These are phyloP conservation scores for Monascus ruber DNA, from an alignment of 2,329 filamentous ascomycete genomes.

Conservation along the genomic window DNA sequence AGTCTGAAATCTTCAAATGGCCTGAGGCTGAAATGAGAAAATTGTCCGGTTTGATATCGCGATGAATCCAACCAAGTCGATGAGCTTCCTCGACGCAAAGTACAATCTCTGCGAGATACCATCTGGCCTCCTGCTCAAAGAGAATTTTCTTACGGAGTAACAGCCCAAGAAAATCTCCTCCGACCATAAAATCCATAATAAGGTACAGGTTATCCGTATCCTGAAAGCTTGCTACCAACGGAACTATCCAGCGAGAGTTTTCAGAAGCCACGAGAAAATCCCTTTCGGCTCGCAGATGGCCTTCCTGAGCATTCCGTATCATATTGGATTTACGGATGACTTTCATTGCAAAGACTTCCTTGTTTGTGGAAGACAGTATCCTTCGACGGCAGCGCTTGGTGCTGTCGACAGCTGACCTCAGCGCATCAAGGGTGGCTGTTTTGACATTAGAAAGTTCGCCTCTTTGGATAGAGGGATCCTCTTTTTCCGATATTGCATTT, in stretches of 20 bases:
- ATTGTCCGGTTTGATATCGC: conserved; percentile 95
- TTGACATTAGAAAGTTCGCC: conserved; percentile 7
- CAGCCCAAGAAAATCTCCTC: conserved; percentile 82
- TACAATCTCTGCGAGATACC: conserved; percentile 93
- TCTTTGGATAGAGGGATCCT: conserved; percentile 5
- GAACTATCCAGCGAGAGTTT: conserved; percentile 82
- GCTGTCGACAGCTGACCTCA: conserved; percentile 13
- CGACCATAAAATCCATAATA: conserved; percentile 97
- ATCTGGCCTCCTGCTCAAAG: conserved; percentile 65
- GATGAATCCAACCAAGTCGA: conserved; percentile 78
- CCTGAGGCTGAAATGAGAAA: conserved; percentile 82
- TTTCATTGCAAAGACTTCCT: conserved; percentile 86
- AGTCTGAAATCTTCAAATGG: conserved; percentile 91
- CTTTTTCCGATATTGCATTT: conserved; percentile 1
- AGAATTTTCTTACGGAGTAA: conserved; percentile 77
- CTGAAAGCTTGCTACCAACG: conserved; percentile 79
- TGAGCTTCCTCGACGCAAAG: conserved; percentile 89
- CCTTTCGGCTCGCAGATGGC: conserved; percentile 78
- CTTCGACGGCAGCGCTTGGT: conserved; percentile 16
- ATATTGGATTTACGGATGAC: conserved; percentile 90
- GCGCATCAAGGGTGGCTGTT: conserved; percentile 7
- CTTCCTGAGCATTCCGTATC: conserved; percentile 83
- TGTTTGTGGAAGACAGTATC: conserved; percentile 23
- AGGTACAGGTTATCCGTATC: conserved; percentile 76
- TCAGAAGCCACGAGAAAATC: conserved; percentile 86